These are phyloP conservation scores for Ramaria sp. DNA, from an alignment of 768 basidiomycete species.

Conservation along the genomic window DNA sequence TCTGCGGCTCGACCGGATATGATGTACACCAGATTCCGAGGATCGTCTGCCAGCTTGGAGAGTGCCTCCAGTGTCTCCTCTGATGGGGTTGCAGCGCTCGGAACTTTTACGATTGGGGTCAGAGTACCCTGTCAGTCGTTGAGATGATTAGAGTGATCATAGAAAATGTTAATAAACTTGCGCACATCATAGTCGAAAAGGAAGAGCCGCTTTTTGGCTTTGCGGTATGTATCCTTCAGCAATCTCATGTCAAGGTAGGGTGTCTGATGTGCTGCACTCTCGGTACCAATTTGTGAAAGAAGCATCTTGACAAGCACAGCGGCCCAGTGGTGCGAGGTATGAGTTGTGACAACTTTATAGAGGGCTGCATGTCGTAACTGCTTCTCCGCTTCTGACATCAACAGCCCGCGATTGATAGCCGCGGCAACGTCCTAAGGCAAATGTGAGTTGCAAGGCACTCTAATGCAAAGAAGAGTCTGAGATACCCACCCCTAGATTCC, in stretches of 20 bases:
- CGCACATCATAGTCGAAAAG: slow-evolving; percentile 94
- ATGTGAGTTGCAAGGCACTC: not conserved
- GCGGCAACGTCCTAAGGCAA: slow-evolving; percentile 62
- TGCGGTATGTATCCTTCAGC: slow-evolving; percentile 49
- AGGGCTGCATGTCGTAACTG: slow-evolving; percentile 59
- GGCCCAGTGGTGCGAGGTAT: slow-evolving; percentile 95
- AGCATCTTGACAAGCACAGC: slow-evolving; percentile 82
- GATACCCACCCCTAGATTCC: slow-evolving; percentile 74
- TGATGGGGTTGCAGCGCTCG: slow-evolving; percentile 78
- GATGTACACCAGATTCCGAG: slow-evolving; percentile 89
- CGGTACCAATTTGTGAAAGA: slow-evolving; percentile 65
- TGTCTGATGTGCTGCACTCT: slow-evolving; percentile 73
- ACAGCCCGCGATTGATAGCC: slow-evolving; percentile 80
- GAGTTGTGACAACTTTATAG: slow-evolving; percentile 78
- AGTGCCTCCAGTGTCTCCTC: slow-evolving; percentile 65
- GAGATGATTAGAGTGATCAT: slow-evolving; percentile 8
- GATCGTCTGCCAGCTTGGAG: slow-evolving; percentile 59
- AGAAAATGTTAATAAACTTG: slow-evolving; percentile 12
- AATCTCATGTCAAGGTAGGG: slow-evolving; percentile 65
- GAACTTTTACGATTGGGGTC: slow-evolving; percentile 92
- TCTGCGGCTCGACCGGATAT: slow-evolving; percentile 92
- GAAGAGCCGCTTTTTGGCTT: slow-evolving; percentile 74
- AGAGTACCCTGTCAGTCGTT: slow-evolving; percentile 64
- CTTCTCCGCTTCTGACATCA: slow-evolving; percentile 75
- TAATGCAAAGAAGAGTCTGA: not conserved